Evolutionary conservation across 225 moss, liverwort and hornwort species (phyloP), one percentile per base, ranked within the genome.

Genomic region (Antitrichia curtipendula): DNA sequence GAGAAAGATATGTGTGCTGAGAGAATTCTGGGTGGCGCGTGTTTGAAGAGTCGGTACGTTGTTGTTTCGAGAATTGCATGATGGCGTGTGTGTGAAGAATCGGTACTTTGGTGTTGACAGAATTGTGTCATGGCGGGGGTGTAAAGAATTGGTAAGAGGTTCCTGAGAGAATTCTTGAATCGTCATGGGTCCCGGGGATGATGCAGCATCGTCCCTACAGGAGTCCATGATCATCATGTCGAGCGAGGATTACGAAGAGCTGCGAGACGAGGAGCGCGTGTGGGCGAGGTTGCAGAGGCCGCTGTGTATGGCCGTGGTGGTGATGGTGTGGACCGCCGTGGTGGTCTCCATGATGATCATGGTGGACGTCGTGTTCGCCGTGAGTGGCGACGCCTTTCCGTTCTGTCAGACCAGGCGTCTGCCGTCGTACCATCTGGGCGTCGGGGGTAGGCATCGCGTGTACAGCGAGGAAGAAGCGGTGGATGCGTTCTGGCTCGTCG

Each of bases 391-490:
- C 31, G 94, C 91, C 27, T 94, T 93, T 81, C 95, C 94, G 3
- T 97, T 96, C 72, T 99, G 98, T 84, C 92, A 96, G 90, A 90
- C 91, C 77, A 90, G 95, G 87, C 93, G 95, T 72, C 84, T 96
- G 89, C 94, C 93, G 27, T 85, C 90, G 45, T 90, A 90, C 18
- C 68, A 52, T 38, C 50, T 63, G 84, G 69, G 38, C 23, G 40
- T 38, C 31, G 86, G 72, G 27, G 86, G 80, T 23, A 92, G n/a
- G 10, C 74, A 88, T 36, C 81, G 75, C 36, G 72, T 87, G 31
- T 90, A 92, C 57, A 96, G 95, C 7, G 97, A 99, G 86, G 96
- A 95, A 76, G 93, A 95, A 73, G 98, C 96, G n/a, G 94, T 94
- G 57, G 92, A 94, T 83, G 95, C 90, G 36, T 97, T 97, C 75